Conservation (phyloP, 768 basidiomycete genomes). For the Cystobasidium onofrii region DNA sequence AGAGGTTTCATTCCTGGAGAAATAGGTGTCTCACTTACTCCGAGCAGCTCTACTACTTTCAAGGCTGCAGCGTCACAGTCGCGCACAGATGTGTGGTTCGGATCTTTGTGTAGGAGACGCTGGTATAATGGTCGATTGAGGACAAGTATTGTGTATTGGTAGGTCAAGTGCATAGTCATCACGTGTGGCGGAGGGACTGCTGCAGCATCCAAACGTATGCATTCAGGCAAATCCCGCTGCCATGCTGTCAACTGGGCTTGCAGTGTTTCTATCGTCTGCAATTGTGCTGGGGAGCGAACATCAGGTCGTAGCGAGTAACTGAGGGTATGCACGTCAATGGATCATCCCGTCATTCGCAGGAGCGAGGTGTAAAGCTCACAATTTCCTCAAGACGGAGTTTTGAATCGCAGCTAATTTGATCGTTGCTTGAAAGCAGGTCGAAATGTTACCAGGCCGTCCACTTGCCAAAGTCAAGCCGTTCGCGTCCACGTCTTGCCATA, state of each 20-base stretch:
- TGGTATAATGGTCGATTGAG: constrained; percentile 5
- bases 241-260: not conserved
- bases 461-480: not conserved
- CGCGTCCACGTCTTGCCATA: not conserved
- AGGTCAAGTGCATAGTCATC: not conserved
- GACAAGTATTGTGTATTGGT: constrained; percentile 3
- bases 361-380: constrained; percentile 20
- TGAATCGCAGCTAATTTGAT: constrained; percentile 9
- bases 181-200: constrained; percentile 7
- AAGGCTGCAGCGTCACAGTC: constrained; percentile 2
- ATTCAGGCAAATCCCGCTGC: not conserved
- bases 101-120: constrained; percentile 2
- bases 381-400: not conserved
- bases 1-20: not conserved
- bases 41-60: constrained; percentile 10
- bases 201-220: not conserved
- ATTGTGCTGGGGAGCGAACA: constrained; percentile 11
- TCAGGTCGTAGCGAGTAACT: constrained; percentile 21
- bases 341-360: not conserved
- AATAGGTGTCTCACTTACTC: not conserved
- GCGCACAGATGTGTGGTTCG: not conserved
- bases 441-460: not conserved
- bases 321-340: not conserved
- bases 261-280: not conserved
- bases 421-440: constrained; percentile 8